A percentile compares a stretch with the other conserved stretches of the same genome.
Evolutionary conservation across 192 early-diverging fungal genomes (phyloP).

Genomic region (Lunasporangiospora selenospora): DNA sequence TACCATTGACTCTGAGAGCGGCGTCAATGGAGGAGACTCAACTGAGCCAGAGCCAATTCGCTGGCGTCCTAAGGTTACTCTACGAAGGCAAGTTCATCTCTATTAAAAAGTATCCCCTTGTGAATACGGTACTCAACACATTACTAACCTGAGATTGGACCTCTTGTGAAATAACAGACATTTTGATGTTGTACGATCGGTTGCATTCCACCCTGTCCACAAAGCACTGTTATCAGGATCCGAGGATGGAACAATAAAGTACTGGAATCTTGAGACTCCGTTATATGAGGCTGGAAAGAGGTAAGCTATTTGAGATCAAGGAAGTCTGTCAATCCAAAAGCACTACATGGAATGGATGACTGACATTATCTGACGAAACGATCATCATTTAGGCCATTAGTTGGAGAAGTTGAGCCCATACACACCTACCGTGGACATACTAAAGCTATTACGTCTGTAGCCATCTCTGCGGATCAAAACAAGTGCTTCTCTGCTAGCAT

Average conservation of each 20-base stretch:
- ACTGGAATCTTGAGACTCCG: slow-evolving; percentile 71
- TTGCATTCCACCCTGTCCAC: slow-evolving; percentile 52
- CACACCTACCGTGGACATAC: slow-evolving; percentile 84
- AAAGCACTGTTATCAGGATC: slow-evolving; percentile 72
- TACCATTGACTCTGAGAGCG: background rate
- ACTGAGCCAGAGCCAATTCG: slow-evolving; percentile 13
- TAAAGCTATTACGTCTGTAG: slow-evolving; percentile 70
- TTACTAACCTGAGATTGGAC: background rate
- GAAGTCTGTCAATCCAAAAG: too few relatives aligned
- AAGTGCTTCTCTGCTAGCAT: slow-evolving; percentile 74
- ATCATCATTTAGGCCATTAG: slow-evolving; percentile 20
- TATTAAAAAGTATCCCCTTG: too few relatives aligned
- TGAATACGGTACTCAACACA: background rate
- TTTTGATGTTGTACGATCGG: slow-evolving; percentile 37
- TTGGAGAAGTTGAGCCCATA: slow-evolving; percentile 67
- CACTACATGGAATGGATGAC: too few relatives aligned
- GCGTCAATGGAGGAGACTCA: slow-evolving; percentile 6
- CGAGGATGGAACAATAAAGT: slow-evolving; percentile 84
- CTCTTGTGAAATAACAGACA: slow-evolving; percentile 23
- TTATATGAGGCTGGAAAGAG: slow-evolving; percentile 49
- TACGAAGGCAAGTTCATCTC: slow-evolving; percentile 14
- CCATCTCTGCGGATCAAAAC: slow-evolving; percentile 63
- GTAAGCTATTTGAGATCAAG: too few relatives aligned
- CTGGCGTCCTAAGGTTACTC: slow-evolving; percentile 31
- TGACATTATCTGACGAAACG: too few relatives aligned